A percentile compares a stretch with the other conserved stretches of the same genome.
Evolutionary conservation across 768 basidiomycete genomes (phyloP).

Genomic region (Lactarius indigo): DNA sequence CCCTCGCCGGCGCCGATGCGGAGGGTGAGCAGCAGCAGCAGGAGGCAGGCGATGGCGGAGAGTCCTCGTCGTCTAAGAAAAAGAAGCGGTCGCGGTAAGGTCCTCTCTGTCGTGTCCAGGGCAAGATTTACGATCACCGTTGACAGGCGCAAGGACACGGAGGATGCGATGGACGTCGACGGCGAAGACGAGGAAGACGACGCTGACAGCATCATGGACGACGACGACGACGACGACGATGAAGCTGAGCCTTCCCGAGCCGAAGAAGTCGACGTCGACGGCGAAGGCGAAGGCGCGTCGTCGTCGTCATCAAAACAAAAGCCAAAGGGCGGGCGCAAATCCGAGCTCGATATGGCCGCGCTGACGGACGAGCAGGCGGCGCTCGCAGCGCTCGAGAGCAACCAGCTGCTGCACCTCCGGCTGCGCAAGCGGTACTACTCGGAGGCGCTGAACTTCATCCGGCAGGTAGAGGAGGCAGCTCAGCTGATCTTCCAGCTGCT

Average conservation of each 20-base stretch:
- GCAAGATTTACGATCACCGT: neutral
- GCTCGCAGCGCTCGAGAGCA: slow-evolving; percentile 62
- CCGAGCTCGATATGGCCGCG: slow-evolving; percentile 66
- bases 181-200: slow-evolving; percentile 39
- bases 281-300: slow-evolving; percentile 1
- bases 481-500: slow-evolving; percentile 71
- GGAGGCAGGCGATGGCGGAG: slow-evolving; percentile 31
- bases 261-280: slow-evolving; percentile 28
- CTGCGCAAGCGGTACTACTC: slow-evolving; percentile 82
- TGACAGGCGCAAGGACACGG: slow-evolving; percentile 20
- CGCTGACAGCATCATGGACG: slow-evolving; percentile 34
- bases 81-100: slow-evolving; percentile 31
- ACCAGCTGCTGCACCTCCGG: slow-evolving; percentile 61
- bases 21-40: slow-evolving; percentile 22
- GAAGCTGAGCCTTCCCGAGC: slow-evolving; percentile 33
- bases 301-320: slow-evolving; percentile 10
- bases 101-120: neutral
- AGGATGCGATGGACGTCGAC: slow-evolving; percentile 60
- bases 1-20: slow-evolving; percentile 42
- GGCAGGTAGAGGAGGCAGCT: slow-evolving; percentile 62
- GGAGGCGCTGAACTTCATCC: slow-evolving; percentile 84
- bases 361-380: slow-evolving; percentile 69
- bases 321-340: slow-evolving; percentile 53
- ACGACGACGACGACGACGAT: slow-evolving; percentile 43
- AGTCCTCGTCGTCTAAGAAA: slow-evolving; percentile 21